Evolutionary conservation across 1,139 yeast species (phyloP).

Genomic region (Yamadazyma taylorii): DNA sequence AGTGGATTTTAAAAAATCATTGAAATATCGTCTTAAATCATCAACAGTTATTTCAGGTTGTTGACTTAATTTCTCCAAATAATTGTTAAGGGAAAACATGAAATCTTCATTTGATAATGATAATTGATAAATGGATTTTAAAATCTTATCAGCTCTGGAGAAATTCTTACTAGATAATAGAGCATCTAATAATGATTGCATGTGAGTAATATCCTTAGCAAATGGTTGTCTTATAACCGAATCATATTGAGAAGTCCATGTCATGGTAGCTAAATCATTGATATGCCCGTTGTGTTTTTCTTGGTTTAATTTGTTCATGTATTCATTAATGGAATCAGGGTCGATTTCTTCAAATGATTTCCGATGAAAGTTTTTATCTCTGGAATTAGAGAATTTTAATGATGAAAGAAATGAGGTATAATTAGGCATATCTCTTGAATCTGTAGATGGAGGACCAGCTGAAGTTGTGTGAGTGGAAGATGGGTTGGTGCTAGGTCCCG

Average conservation of each 20-base stretch:
- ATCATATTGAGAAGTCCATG: slow-evolving; percentile 45
- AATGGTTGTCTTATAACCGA: slow-evolving; percentile 46
- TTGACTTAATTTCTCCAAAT: slow-evolving; percentile 34
- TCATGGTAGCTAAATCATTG: slow-evolving; percentile 6
- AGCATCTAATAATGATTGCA: slow-evolving; percentile 80
- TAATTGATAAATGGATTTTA: slow-evolving; percentile 55
- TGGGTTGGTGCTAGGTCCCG: too few relatives aligned
- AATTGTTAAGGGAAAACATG: slow-evolving; percentile 37
- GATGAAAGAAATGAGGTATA: slow-evolving; percentile 1
- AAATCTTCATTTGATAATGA: slow-evolving; percentile 33
- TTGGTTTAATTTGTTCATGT: neutral
- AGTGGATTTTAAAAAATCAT: neutral
- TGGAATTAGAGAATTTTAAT: neutral
- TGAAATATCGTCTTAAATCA: slow-evolving; percentile 27
- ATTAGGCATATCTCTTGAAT: neutral
- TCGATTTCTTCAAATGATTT: slow-evolving; percentile 11
- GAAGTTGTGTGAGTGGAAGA: too few relatives aligned
- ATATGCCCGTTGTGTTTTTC: neutral
- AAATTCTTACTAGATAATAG: slow-evolving; percentile 68
- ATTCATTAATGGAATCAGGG: slow-evolving; percentile 4
- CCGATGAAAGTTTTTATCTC: slow-evolving; percentile 5
- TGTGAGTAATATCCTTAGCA: slow-evolving; percentile 60
- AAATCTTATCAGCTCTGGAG: slow-evolving; percentile 68
- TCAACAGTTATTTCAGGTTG: slow-evolving; percentile 26
- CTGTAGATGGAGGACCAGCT: neutral